Percentiles rank a stretch among this genome's conserved stretches.
Conservation (phyloP, 306 rosid species). For the Gleditsia sinensis region DNA sequence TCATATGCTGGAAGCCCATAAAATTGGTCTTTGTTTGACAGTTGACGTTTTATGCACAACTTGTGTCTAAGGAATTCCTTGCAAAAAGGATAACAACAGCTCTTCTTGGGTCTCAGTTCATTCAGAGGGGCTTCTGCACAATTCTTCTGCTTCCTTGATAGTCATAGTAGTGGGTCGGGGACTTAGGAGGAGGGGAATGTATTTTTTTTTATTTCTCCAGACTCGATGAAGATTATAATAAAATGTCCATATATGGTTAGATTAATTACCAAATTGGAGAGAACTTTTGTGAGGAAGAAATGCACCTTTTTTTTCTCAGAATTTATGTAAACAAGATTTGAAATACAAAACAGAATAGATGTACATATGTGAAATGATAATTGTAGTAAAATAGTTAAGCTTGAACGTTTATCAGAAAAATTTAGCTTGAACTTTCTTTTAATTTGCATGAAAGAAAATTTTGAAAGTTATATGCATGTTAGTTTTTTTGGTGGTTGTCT, state of each 20-base stretch:
- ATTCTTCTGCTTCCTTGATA: not conserved
- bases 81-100: not conserved
- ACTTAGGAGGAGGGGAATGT: not conserved
- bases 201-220: not conserved
- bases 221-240: not conserved
- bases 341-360: not conserved
- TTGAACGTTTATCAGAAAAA: too few relatives aligned
- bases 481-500: not conserved
- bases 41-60: not conserved
- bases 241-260: not conserved
- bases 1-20: not conserved
- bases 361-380: not conserved
- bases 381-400: too few relatives aligned
- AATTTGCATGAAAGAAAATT: not conserved
- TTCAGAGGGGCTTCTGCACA: not conserved
- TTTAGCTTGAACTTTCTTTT: not conserved
- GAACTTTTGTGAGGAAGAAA: not conserved
- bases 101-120: slow-evolving; percentile 7
- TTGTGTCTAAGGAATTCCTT: not conserved
- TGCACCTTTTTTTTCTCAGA: not conserved
- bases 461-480: not conserved
- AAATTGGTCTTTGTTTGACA: not conserved
- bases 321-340: not conserved
- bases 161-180: not conserved
- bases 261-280: not conserved